phyloP scores from a whole-genome alignment of 345 rosid species.

The Garcia nutans region DNA sequence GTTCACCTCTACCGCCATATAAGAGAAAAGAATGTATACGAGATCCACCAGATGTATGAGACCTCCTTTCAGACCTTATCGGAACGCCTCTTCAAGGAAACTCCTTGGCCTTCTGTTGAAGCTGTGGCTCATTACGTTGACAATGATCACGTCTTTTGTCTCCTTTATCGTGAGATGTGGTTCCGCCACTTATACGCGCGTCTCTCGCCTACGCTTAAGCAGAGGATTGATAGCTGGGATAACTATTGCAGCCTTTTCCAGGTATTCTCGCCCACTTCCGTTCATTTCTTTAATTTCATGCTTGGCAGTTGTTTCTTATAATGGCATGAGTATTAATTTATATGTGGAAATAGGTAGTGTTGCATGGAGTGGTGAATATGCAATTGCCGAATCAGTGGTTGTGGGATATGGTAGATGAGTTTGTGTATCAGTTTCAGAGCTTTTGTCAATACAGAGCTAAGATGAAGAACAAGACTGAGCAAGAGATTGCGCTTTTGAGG shows the following conservation, averaged over 20 bases:
- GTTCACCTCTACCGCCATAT: slow-evolving; percentile 95
- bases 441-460: slow-evolving; percentile 95
- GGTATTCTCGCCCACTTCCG: slow-evolving; percentile 23
- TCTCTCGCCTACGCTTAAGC: slow-evolving; percentile 78
- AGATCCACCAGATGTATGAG: slow-evolving; percentile 99
- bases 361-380: slow-evolving; percentile 96
- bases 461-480: slow-evolving; percentile 90
- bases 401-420: slow-evolving; percentile 99
- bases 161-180: slow-evolving; percentile 99
- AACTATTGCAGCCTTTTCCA: slow-evolving; percentile 88
- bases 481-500: slow-evolving; percentile 75
- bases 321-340: background rate
- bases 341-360: slow-evolving; percentile 45
- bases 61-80: slow-evolving; percentile 87
- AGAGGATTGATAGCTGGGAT: slow-evolving; percentile 97
- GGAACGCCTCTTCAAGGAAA: slow-evolving; percentile 85
- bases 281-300: background rate
- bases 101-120: slow-evolving; percentile 95
- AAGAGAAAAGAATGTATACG: slow-evolving; percentile 96
- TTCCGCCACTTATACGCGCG: slow-evolving; percentile 93
- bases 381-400: slow-evolving; percentile 97
- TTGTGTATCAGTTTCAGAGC: slow-evolving; percentile 96
- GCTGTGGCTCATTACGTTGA: slow-evolving; percentile 84
- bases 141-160: slow-evolving; percentile 91
- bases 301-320: background rate